A percentile compares a stretch with the other conserved stretches of the same genome.
Conservation (phyloP, 2,329 filamentous ascomycete genomes). For the Aspergillus nomiae region DNA sequence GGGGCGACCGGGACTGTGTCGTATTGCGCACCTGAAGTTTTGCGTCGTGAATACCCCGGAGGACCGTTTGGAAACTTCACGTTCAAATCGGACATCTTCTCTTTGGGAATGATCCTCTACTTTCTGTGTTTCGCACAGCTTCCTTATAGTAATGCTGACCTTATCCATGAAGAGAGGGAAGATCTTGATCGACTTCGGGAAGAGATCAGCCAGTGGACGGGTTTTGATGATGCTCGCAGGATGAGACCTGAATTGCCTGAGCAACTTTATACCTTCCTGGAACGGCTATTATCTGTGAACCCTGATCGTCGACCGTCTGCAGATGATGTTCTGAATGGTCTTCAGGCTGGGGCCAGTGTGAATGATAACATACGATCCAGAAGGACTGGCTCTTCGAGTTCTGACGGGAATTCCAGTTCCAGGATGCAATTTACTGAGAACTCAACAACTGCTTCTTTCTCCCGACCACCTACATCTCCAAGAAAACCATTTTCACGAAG, state of each 20-base stretch:
- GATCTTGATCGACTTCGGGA: constrained; percentile 81
- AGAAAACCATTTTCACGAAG: constrained; percentile 26
- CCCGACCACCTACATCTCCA: constrained; percentile 30
- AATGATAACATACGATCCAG: constrained; percentile 49
- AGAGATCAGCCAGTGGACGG: constrained; percentile 85
- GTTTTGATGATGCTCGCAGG: constrained; percentile 76
- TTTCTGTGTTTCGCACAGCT: constrained; percentile 94
- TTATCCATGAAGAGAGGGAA: constrained; percentile 86
- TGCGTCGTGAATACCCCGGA: constrained; percentile 63
- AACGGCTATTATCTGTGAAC: constrained; percentile 75
- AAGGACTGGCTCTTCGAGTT: constrained; percentile 31
- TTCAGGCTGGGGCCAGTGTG: constrained; percentile 65
- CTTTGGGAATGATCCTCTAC: constrained; percentile 95
- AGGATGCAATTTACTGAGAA: constrained; percentile 46
- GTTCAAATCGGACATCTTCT: constrained; percentile 97
- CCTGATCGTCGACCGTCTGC: constrained; percentile 78
- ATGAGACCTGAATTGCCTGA: constrained; percentile 80
- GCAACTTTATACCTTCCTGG: constrained; percentile 81
- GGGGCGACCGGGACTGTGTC: constrained; percentile 95
- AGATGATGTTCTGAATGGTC: constrained; percentile 77
- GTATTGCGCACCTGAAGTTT: constrained; percentile 93
- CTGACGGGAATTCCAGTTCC: constrained; percentile 35
- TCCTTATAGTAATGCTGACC: constrained; percentile 82
- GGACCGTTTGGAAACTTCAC: constrained; percentile 91
- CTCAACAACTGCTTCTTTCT: constrained; percentile 29